Base-by-base conservation (phyloP, 352 stramenopile genomes). In the Phytophthora sp. region DNA sequence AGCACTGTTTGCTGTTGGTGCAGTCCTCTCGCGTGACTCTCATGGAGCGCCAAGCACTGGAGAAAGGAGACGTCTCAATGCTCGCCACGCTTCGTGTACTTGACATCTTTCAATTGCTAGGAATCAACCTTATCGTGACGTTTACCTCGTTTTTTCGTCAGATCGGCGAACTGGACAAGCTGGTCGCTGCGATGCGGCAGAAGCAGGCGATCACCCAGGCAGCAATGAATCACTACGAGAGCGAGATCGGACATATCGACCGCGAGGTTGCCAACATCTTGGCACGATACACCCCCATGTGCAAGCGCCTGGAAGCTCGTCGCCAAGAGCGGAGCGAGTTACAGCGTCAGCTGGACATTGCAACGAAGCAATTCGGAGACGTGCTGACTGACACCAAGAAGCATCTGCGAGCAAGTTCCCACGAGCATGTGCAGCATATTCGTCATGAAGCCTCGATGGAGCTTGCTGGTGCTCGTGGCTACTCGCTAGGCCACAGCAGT, bases 31-130 rank as follows among this genome's bases (percentile, higher is more conserved):
- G 84, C 18, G 60, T 82, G 57, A 89, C 82, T 38, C 71, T 91
- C 20, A 93, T 91, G 80, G 80, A 91, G 73, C 80, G 82, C 8
- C 82, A 93, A 60, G 68, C 76, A 7, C 52, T 88, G 24, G 81
- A 91, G 59, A 91, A 84, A 62, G 80, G 82, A 27, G 81, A 93
- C 54, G 77, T 85, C 12, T 84, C 84, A 4, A 92, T 92, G 84
- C 69, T 92, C 0, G 84, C 81, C n/a, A 86, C 82, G 0, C 68
- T 92, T 4, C 79, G 81, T 2, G 84, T 92, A 77, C 46, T 63
- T 72, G 35, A 13, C 39, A 27, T 16, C 29, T 23, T 21, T 64
- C 5, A n/a, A 11, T 18, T 52, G 16, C 16, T 18, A 44, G 38
- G 24, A 15, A 29, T 53, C 4, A 16, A 9, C 44, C n/a, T n/a